Evolutionary conservation across 495 filamentous ascomycete genomes (phyloP), one percentile per base, ranked within the genome.

Genomic region (Tuber aestivum): DNA sequence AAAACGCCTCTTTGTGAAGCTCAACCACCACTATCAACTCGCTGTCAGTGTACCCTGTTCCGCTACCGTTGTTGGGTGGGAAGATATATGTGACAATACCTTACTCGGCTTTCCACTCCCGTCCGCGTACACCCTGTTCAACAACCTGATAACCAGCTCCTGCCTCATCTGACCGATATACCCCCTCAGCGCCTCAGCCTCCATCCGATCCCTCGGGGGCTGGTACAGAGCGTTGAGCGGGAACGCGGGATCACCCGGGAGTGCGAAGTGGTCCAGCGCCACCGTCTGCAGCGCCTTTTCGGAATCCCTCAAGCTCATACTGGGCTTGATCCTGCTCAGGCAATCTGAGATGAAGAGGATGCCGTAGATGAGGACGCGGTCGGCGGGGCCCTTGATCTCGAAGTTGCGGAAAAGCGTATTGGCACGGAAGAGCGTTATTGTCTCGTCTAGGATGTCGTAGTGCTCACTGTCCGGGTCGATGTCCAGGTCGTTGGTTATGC

Each of bases 381-480:
- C 95, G 73, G 95, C 95, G 42, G 94, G 93, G 27, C 95, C 95
- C 83, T 97, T 94, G 89, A 98, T 97, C 87, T 97, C 96, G 83
- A 99, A 99, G 87, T 99, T 99, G 79, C 96, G 92, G 87, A 99
- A 99, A 83, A 99, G 91, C 61, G 95, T 97, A 87, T 99, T 98
- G 83, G 96, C 95, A 72, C 95, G 93, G 89, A 97, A 99, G 41
- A 97, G 89, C 3, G 89, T 90, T 70, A 99, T 88, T 41, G 94
- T 91, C 85, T 99, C 95, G 85, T 99, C 95, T 14, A 97, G 88
- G 73, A 94, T 91, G 87, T 99, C 95, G 86, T 98, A 98, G 77
- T 90, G 92, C 83, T 95, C 92, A 84, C 89, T 90, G 82, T 94
- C 91, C 48, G 93, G 89, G 84, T 97, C 91, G 77, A 97, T 90